phyloP scores from a whole-genome alignment of 116 monocot genomes.

The Zostera marina region DNA sequence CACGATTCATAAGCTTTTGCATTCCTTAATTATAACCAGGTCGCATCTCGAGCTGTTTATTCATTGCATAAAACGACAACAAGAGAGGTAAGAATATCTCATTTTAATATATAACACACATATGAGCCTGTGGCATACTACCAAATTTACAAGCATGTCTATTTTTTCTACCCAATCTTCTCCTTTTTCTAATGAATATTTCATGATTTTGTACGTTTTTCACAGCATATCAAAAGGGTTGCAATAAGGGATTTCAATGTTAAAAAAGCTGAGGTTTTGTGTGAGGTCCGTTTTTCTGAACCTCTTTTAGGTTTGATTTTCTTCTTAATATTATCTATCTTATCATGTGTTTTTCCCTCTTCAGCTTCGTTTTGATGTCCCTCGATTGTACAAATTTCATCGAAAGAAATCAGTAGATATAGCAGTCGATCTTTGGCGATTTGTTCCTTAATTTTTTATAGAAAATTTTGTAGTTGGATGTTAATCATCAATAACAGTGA shows the following conservation, averaged over 20 bases:
- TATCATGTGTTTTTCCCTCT: constrained; percentile 5
- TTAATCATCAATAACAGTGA: neutral
- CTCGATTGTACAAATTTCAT: constrained; percentile 79
- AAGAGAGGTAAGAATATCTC: constrained; percentile 50
- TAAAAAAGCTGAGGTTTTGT: constrained; percentile 63
- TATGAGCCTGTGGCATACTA: too few species aligned
- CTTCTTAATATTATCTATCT: neutral
- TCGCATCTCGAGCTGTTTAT: constrained; percentile 80
- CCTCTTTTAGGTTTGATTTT: neutral
- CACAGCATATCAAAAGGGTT: constrained; percentile 59
- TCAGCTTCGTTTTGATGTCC: constrained; percentile 85
- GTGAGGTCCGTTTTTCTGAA: constrained; percentile 44
- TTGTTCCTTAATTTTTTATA: constrained; percentile 37
- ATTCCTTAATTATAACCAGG: constrained; percentile 22
- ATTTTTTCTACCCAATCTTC: too few species aligned
- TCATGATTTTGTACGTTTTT: neutral
- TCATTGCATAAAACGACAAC: constrained; percentile 96
- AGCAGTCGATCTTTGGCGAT: constrained; percentile 93
- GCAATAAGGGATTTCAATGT: constrained; percentile 66
- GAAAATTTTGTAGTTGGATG: neutral
- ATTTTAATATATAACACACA: neutral
- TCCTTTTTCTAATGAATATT: neutral
- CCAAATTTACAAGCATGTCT: neutral
- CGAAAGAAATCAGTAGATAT: constrained; percentile 88
- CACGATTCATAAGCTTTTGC: neutral